Conservation (phyloP, 495 filamentous ascomycete genomes). For the Talaromyces ruber region DNA sequence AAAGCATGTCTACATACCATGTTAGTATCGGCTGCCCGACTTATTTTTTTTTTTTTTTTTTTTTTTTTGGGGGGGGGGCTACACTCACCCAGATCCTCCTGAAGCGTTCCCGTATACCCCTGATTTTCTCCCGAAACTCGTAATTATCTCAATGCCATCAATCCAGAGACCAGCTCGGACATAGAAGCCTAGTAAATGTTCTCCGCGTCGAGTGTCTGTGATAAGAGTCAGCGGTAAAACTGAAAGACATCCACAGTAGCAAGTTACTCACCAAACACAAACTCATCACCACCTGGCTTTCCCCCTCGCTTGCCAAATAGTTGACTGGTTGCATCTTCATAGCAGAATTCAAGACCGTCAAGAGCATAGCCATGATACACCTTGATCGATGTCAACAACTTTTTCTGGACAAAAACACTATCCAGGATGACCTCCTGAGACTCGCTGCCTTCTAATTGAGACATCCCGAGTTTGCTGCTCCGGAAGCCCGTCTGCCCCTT, state of each 20-base stretch:
- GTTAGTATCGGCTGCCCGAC: slow-evolving; percentile 9
- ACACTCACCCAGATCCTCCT: slow-evolving; percentile 73
- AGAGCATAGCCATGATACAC: slow-evolving; percentile 72
- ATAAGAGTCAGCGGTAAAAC: slow-evolving; percentile 7
- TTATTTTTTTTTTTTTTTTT: too few species aligned
- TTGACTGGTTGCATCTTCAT: slow-evolving; percentile 80
- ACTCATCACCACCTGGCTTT: slow-evolving; percentile 64
- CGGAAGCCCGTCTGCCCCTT: slow-evolving; percentile 66
- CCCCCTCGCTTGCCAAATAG: slow-evolving; percentile 83
- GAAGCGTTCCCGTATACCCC: slow-evolving; percentile 72
- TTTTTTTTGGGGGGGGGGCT: too few species aligned
- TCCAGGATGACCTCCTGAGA: slow-evolving; percentile 69
- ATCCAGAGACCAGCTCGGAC: slow-evolving; percentile 77
- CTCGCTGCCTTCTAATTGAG: slow-evolving; percentile 61
- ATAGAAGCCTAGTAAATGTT: slow-evolving; percentile 82
- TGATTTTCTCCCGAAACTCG: slow-evolving; percentile 77
- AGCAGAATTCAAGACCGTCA: slow-evolving; percentile 87
- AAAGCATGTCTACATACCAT: slow-evolving; percentile 62
- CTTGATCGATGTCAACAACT: slow-evolving; percentile 65
- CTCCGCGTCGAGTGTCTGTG: slow-evolving; percentile 74
- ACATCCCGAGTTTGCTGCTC: slow-evolving; percentile 67
- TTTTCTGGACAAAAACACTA: slow-evolving; percentile 56
- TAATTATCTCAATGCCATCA: slow-evolving; percentile 85
- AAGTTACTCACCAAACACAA: slow-evolving; percentile 56
- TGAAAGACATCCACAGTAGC: neutral